A percentile compares a stretch with the other conserved stretches of the same genome.
phyloP scores from a whole-genome alignment of 1,139 yeast genomes.

The Yamadazyma jaroonii region DNA sequence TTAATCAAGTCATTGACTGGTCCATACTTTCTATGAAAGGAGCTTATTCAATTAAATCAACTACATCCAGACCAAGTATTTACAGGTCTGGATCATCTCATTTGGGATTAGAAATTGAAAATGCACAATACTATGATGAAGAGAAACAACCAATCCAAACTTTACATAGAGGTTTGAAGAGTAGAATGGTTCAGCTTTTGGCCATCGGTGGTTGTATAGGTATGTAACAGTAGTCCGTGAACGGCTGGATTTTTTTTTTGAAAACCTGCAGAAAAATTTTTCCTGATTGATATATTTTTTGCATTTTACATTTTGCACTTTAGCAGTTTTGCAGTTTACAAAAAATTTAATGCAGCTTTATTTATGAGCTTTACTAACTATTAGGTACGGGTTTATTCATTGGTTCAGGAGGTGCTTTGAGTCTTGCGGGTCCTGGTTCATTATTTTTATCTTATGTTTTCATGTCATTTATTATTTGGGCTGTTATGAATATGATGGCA shows the following conservation, averaged over 20 bases:
- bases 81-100: constrained; percentile 21
- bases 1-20: no score
- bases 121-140: constrained; percentile 28
- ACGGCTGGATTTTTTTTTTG: no score
- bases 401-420: constrained; percentile 47
- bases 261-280: no score
- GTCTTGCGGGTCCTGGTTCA: constrained; percentile 51
- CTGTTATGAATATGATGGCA: constrained; percentile 56
- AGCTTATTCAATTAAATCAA: constrained; percentile 14
- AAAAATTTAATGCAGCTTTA: no score
- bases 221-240: constrained; percentile 1
- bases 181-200: constrained; percentile 37
- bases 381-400: constrained; percentile 37
- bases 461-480: constrained; percentile 51
- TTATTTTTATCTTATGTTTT: constrained; percentile 46
- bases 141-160: constrained; percentile 21
- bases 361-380: no score
- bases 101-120: constrained; percentile 30
- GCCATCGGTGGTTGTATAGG: constrained; percentile 43
- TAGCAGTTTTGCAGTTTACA: neutral
- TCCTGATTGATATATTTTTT: neutral
- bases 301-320: neutral
- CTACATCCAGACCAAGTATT: constrained; percentile 15
- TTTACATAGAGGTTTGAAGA: constrained; percentile 19
- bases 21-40: constrained; percentile 9